Percentiles rank a stretch among this genome's conserved stretches.
phyloP scores from a whole-genome alignment of 352 stramenopile species.

The Globisporangium viniferum region DNA sequence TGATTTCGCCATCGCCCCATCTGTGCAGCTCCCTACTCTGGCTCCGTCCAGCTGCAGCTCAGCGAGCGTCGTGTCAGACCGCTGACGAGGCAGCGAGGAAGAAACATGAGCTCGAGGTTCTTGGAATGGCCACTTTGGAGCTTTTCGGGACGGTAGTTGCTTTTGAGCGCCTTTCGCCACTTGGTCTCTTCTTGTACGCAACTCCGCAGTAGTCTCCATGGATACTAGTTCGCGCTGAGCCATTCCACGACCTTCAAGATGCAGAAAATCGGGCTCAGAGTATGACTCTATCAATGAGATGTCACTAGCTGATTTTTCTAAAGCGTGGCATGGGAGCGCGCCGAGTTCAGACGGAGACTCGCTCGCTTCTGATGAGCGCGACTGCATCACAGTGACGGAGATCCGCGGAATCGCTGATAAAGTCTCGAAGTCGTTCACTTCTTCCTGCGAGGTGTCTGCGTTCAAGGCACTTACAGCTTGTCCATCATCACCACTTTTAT shows the following conservation, averaged over 20 bases:
- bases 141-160: neutral
- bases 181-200: neutral
- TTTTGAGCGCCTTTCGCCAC: neutral
- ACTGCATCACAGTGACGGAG: neutral
- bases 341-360: neutral
- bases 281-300: neutral
- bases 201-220: neutral
- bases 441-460: neutral
- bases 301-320: neutral
- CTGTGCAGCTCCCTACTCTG: neutral
- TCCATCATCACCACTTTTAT: too few species aligned
- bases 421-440: neutral
- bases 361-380: neutral
- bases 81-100: constrained; percentile 5
- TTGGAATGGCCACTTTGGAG: constrained; percentile 4
- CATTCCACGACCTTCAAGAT: constrained; percentile 7
- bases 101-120: neutral
- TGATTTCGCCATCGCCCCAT: neutral
- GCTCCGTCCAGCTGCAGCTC: constrained; percentile 9
- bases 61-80: neutral
- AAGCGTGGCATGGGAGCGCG: neutral
- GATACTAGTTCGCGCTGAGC: neutral
- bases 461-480: neutral
- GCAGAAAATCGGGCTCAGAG: neutral
- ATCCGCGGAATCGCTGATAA: constrained; percentile 3